These are phyloP conservation scores for Adansonia gregorii DNA, from an alignment of 441 rosid genomes.

Conservation along the genomic window DNA sequence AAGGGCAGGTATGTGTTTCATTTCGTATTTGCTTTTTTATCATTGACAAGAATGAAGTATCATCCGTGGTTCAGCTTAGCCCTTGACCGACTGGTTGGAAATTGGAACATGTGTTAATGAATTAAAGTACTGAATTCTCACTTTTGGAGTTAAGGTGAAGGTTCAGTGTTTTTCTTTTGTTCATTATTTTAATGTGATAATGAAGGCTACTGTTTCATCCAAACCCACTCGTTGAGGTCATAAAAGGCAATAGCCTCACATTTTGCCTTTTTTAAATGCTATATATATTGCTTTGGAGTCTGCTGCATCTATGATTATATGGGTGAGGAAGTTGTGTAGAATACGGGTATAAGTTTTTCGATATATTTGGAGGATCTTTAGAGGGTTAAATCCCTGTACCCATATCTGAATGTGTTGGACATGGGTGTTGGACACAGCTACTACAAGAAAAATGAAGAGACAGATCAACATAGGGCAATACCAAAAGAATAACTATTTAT, in stretches of 20 bases:
- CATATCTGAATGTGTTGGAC: too few species aligned
- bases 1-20: conserved; percentile 78
- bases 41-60: neutral
- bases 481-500: neutral
- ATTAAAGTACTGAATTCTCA: neutral
- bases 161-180: neutral
- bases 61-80: neutral
- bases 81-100: neutral
- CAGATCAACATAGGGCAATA: neutral
- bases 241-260: neutral
- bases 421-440: too few species aligned
- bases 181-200: neutral
- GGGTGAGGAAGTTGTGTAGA: neutral
- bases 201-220: neutral
- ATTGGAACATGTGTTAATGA: neutral
- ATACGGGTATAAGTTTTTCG: too few species aligned
- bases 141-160: neutral
- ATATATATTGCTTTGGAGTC: neutral
- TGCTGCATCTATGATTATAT: neutral
- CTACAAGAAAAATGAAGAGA: too few species aligned
- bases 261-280: neutral
- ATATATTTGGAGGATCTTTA: too few species aligned
- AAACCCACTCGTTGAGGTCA: neutral
- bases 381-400: too few species aligned
- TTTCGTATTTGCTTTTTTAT: neutral